These are phyloP conservation scores for Candida frijolesensis DNA, from an alignment of 1,139 yeast genomes.

Conservation along the genomic window DNA sequence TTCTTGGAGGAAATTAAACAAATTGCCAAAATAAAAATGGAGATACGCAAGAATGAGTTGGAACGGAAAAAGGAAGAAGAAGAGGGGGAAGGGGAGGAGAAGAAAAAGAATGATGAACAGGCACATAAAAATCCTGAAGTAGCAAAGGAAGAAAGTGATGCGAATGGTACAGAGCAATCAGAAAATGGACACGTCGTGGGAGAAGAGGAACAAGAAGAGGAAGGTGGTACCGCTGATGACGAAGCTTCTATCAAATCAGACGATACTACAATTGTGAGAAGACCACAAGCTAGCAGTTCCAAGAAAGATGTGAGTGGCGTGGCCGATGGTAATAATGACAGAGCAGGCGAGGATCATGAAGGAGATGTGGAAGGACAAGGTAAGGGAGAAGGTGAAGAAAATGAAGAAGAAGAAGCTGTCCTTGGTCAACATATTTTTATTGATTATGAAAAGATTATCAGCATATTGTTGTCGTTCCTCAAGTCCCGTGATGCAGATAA, in stretches of 20 bases:
- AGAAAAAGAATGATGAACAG: constrained; percentile 1
- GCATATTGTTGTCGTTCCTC: constrained; percentile 75
- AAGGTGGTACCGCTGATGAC: constrained; percentile 17
- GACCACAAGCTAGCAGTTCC: constrained; percentile 6
- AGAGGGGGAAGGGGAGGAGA: constrained; percentile 3
- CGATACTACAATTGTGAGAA: constrained; percentile 21
- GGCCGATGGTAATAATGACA: constrained; percentile 3
- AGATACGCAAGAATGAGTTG: constrained; percentile 39
- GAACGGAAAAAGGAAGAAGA: constrained; percentile 16
- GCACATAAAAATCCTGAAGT: neutral
- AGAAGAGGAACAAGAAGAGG: constrained; percentile 10
- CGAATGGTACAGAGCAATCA: constrained; percentile 1
- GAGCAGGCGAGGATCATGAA: neutral
- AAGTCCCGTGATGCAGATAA: constrained; percentile 42
- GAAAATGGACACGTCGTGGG: neutral
- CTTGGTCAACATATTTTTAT: constrained; percentile 85
- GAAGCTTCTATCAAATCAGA: constrained; percentile 27
- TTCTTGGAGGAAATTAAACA: constrained; percentile 80
- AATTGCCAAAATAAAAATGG: constrained; percentile 66
- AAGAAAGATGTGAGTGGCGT: neutral
- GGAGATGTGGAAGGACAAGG: neutral
- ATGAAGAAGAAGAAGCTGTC: constrained; percentile 42
- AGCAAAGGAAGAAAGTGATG: constrained; percentile 2
- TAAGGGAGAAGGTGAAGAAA: constrained; percentile 7
- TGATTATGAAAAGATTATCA: constrained; percentile 79